Base-by-base conservation (phyloP, 2,329 filamentous ascomycete species). In the Colletotrichum sp. region DNA sequence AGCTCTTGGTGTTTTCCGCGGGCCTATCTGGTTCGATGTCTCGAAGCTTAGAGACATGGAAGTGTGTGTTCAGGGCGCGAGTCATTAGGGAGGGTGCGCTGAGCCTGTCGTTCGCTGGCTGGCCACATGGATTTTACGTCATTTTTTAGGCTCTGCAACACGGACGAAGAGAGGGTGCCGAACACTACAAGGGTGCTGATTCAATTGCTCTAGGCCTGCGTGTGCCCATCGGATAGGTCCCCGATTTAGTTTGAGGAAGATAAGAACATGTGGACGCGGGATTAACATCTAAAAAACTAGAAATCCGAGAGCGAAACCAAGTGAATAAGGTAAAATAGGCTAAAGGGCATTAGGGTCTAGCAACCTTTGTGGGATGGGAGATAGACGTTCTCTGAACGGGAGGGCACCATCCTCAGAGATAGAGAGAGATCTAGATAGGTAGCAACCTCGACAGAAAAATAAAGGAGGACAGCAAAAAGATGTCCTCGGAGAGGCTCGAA, bases 401-500 rank as follows among this genome's bases (percentile, higher is more conserved):
- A 13, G 43, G 18, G n/a, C n/a, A 6, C n/a, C 3, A 21, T 52
- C 43, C 43, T 13, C 1, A 48, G 43, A 21, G 9, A 48, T 0
- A 7, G 9, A 4, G 43, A n/a, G 9, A 12, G 43, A 48, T 21
- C 18, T 48, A 43, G 2, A 9, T 12, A 43, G 3, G 18, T n/a
- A 48, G 18, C 39, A 2, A 48, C 10, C 9, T 0, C 9, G 6
- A 14, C 0, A 28, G 7, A 2, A 8, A 30, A 34, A 4, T 7
- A 13, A 2, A n/a, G 12, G n/a, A 2, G 8, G 26, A 16, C 2
- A 12, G n/a, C 34, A 76, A 74, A 76, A 12, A 18, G 10, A 14
- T 75, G 74, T 76, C 74, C 74, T 71, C 71, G 36, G 70, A 55
- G 71, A 76, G 74, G 70, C 74, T 76, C 70, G 64, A 76, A 76